Evolutionary conservation across 2,329 filamentous ascomycete genomes (phyloP).

Genomic region (Trichoderma koningii): DNA sequence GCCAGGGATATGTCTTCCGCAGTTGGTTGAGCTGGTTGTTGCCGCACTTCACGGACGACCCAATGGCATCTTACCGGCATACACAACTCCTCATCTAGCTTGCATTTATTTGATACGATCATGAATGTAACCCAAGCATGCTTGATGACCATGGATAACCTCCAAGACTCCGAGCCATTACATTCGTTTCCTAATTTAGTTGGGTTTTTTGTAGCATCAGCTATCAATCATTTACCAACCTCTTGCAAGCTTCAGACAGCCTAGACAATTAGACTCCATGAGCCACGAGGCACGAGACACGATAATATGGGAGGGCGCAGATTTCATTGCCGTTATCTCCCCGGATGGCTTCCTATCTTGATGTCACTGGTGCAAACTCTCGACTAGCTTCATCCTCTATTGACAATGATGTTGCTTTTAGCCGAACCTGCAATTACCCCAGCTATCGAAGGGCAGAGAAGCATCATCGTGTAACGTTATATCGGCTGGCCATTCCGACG

Average conservation of each 20-base stretch:
- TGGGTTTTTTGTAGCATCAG: neutral
- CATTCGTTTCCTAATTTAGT: neutral
- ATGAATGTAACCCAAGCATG: constrained; percentile 4
- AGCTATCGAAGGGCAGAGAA: neutral
- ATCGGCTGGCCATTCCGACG: constrained; percentile 10
- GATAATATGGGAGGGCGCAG: neutral
- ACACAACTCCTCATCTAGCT: neutral
- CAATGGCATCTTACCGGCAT: neutral
- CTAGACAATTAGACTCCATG: neutral
- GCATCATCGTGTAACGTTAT: constrained; percentile 21
- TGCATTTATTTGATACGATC: neutral
- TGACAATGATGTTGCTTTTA: neutral
- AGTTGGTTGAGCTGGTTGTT: neutral
- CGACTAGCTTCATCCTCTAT: neutral
- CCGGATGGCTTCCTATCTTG: neutral
- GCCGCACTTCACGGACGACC: too few relatives aligned
- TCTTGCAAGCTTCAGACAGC: neutral
- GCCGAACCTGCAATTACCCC: constrained; percentile 9
- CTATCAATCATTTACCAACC: neutral
- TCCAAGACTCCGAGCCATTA: neutral
- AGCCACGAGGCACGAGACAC: neutral
- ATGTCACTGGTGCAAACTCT: neutral
- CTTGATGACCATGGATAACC: neutral
- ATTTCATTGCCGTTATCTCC: constrained; percentile 8
- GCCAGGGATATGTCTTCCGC: neutral